Percentiles rank a stretch among this genome's conserved stretches.
phyloP scores from a whole-genome alignment of 176 grass and related monocot species.

The Cenchrus fungigraminus region DNA sequence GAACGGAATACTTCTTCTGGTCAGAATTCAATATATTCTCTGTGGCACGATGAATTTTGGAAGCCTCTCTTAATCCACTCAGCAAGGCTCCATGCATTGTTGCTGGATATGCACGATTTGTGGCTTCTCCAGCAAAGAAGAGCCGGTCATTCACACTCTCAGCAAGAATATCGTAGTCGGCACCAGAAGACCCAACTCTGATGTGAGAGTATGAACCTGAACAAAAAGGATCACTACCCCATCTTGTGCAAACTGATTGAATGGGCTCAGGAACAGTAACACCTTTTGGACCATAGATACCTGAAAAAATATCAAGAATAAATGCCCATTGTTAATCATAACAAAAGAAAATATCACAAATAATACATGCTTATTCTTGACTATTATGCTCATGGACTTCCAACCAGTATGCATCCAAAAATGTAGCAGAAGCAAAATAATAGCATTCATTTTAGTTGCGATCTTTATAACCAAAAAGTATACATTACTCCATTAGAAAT shows the following conservation, averaged over 20 bases:
- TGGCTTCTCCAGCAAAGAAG: conserved; percentile 94
- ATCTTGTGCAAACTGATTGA: conserved; percentile 89
- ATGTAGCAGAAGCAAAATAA: neutral
- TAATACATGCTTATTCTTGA: neutral
- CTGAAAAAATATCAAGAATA: conserved; percentile 46
- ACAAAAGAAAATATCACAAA: conserved; percentile 8
- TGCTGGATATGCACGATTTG: conserved; percentile 80
- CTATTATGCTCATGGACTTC: neutral
- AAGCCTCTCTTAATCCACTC: conserved; percentile 90
- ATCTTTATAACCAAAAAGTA: neutral
- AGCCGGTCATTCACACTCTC: conserved; percentile 64
- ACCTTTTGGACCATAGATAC: conserved; percentile 86
- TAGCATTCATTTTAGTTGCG: neutral
- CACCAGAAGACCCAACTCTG: conserved; percentile 86
- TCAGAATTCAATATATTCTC: conserved; percentile 42
- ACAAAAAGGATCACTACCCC: conserved; percentile 86
- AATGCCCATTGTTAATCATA: neutral
- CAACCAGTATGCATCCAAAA: neutral
- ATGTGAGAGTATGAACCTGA: conserved; percentile 92
- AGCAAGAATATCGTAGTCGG: conserved; percentile 84
- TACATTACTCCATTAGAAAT: neutral
- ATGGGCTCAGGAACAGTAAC: conserved; percentile 83
- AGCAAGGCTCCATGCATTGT: conserved; percentile 98
- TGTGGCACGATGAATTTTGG: conserved; percentile 55
- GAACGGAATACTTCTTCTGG: conserved; percentile 51